A percentile compares a stretch with the other conserved stretches of the same genome.
Evolutionary conservation across 768 basidiomycete genomes (phyloP).

Genomic region (Paxillus involutus): DNA sequence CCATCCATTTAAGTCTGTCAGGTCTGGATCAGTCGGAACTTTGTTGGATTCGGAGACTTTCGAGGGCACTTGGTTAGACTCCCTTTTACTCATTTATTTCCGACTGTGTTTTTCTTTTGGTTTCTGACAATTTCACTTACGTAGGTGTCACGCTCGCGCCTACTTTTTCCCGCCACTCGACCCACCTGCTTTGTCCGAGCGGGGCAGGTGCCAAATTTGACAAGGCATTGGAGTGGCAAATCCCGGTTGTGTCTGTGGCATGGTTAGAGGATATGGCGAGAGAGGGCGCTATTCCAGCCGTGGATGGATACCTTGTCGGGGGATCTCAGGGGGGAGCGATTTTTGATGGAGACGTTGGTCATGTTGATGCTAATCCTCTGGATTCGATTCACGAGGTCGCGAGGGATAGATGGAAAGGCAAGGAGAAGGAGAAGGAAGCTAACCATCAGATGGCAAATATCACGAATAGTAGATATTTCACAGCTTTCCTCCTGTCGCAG

Average conservation of each 20-base stretch:
- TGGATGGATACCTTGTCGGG: constrained; percentile 33
- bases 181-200: constrained; percentile 80
- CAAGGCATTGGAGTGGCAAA: constrained; percentile 77
- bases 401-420: constrained; percentile 33
- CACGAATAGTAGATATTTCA: constrained; percentile 33
- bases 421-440: constrained; percentile 29
- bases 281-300: constrained; percentile 46
- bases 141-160: constrained; percentile 55
- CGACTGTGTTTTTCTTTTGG: constrained; percentile 2
- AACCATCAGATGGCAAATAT: constrained; percentile 35
- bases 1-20: constrained; percentile 65
- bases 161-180: constrained; percentile 65
- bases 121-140: not conserved
- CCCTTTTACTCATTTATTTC: not conserved
- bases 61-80: constrained; percentile 62
- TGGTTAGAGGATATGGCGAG: constrained; percentile 68
- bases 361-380: constrained; percentile 8
- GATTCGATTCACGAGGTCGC: constrained; percentile 4
- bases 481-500: not conserved
- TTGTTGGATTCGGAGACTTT: constrained; percentile 63
- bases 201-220: constrained; percentile 71
- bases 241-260: constrained; percentile 64
- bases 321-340: constrained; percentile 38
- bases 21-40: constrained; percentile 72
- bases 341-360: constrained; percentile 29